These are phyloP conservation scores for Penicillium sumatraense DNA, from an alignment of 2,329 filamentous ascomycete genomes.

Conservation along the genomic window DNA sequence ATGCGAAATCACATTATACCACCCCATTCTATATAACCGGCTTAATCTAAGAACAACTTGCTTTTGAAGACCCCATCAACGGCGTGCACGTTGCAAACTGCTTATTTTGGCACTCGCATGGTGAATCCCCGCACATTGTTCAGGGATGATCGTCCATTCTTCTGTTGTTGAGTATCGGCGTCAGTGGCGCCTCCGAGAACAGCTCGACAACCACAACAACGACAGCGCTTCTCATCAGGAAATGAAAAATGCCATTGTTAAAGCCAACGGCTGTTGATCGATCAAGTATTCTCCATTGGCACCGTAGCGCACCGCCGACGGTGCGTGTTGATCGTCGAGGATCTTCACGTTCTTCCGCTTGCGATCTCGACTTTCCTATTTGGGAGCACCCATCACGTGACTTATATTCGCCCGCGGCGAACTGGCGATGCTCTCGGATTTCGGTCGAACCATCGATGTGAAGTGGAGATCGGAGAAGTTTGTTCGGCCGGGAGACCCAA, in stretches of 20 bases:
- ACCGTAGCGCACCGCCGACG: background rate
- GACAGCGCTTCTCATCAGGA: background rate
- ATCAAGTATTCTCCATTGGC: constrained; percentile 13
- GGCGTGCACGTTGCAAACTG: too few relatives aligned
- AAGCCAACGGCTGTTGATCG: background rate
- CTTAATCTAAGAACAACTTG: too few relatives aligned
- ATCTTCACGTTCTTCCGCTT: constrained; percentile 13
- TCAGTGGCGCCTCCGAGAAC: background rate
- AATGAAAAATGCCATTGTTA: constrained; percentile 12
- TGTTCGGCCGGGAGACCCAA: constrained; percentile 3
- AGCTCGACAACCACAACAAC: background rate
- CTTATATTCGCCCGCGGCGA: background rate
- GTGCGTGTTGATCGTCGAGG: background rate
- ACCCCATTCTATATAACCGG: too few relatives aligned
- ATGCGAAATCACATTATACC: too few relatives aligned
- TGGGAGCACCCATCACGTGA: constrained; percentile 17
- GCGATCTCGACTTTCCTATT: constrained; percentile 20
- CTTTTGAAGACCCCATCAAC: too few relatives aligned
- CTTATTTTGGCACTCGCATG: background rate
- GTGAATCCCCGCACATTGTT: background rate
- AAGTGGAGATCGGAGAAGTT: constrained; percentile 10
- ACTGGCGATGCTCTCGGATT: background rate
- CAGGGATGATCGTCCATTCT: background rate
- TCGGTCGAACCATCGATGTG: background rate
- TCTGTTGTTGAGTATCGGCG: background rate